Conservation (phyloP, 345 rosid species). For the Boechera divaricarpa region DNA sequence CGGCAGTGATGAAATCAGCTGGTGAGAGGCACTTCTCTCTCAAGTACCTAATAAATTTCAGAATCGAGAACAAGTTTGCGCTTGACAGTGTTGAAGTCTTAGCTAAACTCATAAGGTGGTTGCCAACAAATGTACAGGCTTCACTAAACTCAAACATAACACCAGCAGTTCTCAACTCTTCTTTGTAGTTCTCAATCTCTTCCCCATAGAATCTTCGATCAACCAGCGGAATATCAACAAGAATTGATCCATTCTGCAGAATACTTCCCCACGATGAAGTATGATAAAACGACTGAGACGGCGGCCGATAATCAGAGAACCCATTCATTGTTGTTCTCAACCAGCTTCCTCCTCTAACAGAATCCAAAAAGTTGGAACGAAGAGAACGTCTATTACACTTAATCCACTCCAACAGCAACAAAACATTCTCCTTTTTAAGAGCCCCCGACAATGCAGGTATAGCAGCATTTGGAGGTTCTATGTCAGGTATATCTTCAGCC, state of each 20-base stretch:
- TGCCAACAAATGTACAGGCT: conserved; percentile 62
- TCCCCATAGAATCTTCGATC: conserved; percentile 63
- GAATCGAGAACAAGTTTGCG: conserved; percentile 54
- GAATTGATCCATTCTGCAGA: conserved; percentile 58
- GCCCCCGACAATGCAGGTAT: conserved; percentile 58
- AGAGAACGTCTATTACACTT: conserved; percentile 11
- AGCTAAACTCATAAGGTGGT: conserved; percentile 60
- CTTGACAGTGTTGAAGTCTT: conserved; percentile 47
- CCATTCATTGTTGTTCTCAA: conserved; percentile 59
- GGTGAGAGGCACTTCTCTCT: conserved; percentile 50
- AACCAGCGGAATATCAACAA: conserved; percentile 74
- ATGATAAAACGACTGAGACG: conserved; percentile 65
- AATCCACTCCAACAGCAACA: conserved; percentile 71
- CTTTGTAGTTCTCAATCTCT: conserved; percentile 44
- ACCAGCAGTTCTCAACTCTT: conserved; percentile 59
- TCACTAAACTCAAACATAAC: conserved; percentile 65
- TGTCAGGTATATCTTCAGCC: conserved; percentile 59
- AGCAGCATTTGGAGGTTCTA: conserved; percentile 61
- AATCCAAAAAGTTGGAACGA: conserved; percentile 52
- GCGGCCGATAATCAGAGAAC: conserved; percentile 53
- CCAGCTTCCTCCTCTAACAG: conserved; percentile 69
- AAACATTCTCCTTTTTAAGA: conserved; percentile 58
- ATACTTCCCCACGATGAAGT: conserved; percentile 60
- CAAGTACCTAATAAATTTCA: conserved; percentile 61
- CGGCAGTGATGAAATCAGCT: conserved; percentile 49